phyloP scores from a whole-genome alignment of 768 basidiomycete genomes.

The Hysterangium stoloniferum region DNA sequence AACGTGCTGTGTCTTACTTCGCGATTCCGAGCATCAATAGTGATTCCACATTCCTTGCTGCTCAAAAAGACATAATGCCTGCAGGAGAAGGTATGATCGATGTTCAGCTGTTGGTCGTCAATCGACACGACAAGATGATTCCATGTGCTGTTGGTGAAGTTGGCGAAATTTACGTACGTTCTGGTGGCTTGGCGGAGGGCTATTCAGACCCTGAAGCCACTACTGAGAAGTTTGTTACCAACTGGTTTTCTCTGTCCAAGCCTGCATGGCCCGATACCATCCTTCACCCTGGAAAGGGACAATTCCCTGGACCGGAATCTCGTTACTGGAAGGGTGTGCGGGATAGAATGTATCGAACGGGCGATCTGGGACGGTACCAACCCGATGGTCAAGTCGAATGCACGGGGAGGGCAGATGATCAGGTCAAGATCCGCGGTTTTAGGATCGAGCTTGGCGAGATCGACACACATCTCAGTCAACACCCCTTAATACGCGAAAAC shows the following conservation, averaged over 20 bases:
- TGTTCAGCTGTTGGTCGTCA: conserved; percentile 94
- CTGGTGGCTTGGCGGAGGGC: conserved; percentile 91
- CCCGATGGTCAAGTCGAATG: conserved; percentile 94
- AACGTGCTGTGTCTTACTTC: conserved; percentile 97
- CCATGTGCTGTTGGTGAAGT: conserved; percentile 94
- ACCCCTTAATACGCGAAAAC: conserved; percentile 92
- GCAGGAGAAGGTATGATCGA: conserved; percentile 97
- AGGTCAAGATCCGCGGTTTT: conserved; percentile 99
- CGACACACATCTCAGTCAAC: conserved; percentile 90
- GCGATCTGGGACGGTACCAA: conserved; percentile 91
- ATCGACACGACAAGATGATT: conserved; percentile 74
- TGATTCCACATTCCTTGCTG: conserved; percentile 86
- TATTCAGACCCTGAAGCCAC: conserved; percentile 82
- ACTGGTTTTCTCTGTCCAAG: conserved; percentile 70
- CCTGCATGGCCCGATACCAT: conserved; percentile 64
- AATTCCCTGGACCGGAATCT: conserved; percentile 60
- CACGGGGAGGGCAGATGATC: conserved; percentile 94
- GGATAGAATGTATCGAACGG: conserved; percentile 96
- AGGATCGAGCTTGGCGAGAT: conserved; percentile 97
- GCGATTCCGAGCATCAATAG: conserved; percentile 75
- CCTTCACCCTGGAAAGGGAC: conserved; percentile 41
- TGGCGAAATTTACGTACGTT: conserved; percentile 97
- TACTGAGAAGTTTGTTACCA: conserved; percentile 84
- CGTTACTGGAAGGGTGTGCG: conserved; percentile 90
- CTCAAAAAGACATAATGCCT: conserved; percentile 96